A percentile compares a stretch with the other conserved stretches of the same genome.
Conservation (phyloP, 148 eudicot genomes). For the Vaccinium vitisidaea region DNA sequence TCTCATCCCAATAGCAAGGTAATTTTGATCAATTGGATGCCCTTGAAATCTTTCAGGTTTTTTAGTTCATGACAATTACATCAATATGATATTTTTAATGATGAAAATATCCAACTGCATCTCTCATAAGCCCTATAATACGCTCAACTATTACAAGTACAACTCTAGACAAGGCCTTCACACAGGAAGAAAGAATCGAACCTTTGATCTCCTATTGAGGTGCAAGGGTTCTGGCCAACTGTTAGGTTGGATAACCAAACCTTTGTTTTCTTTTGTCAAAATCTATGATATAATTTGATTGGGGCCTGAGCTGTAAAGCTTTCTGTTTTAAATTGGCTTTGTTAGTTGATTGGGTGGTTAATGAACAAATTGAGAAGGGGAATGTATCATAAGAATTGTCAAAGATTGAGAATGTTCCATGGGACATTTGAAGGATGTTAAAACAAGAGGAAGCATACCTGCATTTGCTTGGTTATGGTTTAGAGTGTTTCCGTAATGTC, state of each 20-base stretch:
- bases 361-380: not conserved
- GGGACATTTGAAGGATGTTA: not conserved
- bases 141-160: no score
- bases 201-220: no score
- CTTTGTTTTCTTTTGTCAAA: not conserved
- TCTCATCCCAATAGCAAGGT: constrained; percentile 67
- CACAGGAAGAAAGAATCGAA: no score
- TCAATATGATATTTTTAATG: not conserved
- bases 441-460: not conserved
- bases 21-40: not conserved
- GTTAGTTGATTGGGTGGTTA: not conserved
- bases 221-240: no score
- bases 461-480: not conserved
- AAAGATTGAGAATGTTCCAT: not conserved
- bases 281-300: not conserved
- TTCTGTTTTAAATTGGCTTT: not conserved
- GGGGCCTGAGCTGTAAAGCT: not conserved
- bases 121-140: no score
- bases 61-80: not conserved
- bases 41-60: not conserved
- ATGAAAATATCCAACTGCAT: no score
- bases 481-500: not conserved
- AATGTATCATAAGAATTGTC: not conserved
- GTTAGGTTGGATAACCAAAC: not conserved
- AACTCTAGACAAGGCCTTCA: no score